Conservation (phyloP, 1,139 yeast species). For the Kodamaea sp. region DNA sequence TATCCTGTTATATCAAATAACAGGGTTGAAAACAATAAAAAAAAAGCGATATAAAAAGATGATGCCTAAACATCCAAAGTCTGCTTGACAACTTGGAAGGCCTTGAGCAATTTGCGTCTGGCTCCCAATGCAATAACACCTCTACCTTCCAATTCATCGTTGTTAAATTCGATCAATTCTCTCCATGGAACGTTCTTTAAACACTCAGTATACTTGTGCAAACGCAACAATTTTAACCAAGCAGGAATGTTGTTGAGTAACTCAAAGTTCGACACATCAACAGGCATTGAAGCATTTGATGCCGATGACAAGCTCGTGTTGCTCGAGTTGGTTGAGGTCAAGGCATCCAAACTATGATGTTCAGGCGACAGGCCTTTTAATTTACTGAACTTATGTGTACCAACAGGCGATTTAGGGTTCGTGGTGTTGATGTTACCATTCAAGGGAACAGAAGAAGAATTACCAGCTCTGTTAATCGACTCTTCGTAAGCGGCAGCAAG, state of each 20-base stretch:
- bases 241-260: slow-evolving; percentile 78
- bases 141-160: slow-evolving; percentile 62
- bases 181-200: slow-evolving; percentile 76
- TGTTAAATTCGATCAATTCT: slow-evolving; percentile 68
- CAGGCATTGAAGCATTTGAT: slow-evolving; percentile 44
- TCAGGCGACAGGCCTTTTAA: slow-evolving; percentile 3
- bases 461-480: slow-evolving; percentile 32
- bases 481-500: slow-evolving; percentile 28
- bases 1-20: slow-evolving; percentile 1
- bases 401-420: slow-evolving; percentile 12
- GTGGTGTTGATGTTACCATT: slow-evolving; percentile 13
- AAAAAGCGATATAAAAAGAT: neutral
- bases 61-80: slow-evolving; percentile 7
- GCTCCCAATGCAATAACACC: slow-evolving; percentile 97
- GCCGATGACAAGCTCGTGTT: slow-evolving; percentile 11
- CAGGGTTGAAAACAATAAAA: neutral
- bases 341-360: slow-evolving; percentile 5
- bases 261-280: slow-evolving; percentile 61
- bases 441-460: slow-evolving; percentile 39
- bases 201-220: slow-evolving; percentile 90
- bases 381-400: slow-evolving; percentile 8
- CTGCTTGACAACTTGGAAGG: slow-evolving; percentile 72
- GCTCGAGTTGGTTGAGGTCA: slow-evolving; percentile 9
- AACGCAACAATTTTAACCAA: slow-evolving; percentile 84
- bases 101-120: slow-evolving; percentile 84